Evolutionary conservation across 345 rosid species (phyloP).

Genomic region (Limnanthes douglasii): DNA sequence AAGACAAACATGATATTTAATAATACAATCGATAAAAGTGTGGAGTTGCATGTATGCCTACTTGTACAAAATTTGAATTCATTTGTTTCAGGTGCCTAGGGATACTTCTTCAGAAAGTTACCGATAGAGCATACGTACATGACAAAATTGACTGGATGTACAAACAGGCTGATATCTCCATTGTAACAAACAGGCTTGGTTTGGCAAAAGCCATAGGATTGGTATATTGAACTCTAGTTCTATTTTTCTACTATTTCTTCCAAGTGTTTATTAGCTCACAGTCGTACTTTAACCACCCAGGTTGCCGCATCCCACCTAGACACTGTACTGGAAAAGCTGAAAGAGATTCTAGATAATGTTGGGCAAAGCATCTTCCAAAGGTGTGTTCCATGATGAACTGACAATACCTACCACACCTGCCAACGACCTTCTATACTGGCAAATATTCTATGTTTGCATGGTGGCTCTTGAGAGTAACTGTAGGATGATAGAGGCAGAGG

Average conservation of each 20-base stretch:
- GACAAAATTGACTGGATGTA: slow-evolving; percentile 88
- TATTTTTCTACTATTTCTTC: background rate
- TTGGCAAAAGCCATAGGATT: slow-evolving; percentile 96
- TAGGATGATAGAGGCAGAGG: no score
- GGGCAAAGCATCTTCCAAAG: slow-evolving; percentile 73
- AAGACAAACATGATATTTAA: no score
- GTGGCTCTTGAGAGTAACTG: no score
- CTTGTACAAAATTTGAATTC: no score
- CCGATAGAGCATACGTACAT: slow-evolving; percentile 63
- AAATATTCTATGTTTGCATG: no score
- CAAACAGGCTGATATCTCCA: slow-evolving; percentile 63
- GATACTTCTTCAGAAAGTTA: slow-evolving; percentile 84
- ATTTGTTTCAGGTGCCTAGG: slow-evolving; percentile 65
- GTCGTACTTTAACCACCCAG: slow-evolving; percentile 26
- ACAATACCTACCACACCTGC: background rate
- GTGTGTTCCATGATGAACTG: slow-evolving; percentile 17
- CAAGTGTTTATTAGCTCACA: no score
- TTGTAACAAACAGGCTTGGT: slow-evolving; percentile 89
- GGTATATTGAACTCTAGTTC: slow-evolving; percentile 30
- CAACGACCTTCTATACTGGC: no score
- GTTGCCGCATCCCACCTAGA: slow-evolving; percentile 98
- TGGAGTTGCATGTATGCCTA: no score
- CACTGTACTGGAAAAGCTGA: slow-evolving; percentile 84
- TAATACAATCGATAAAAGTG: no score
- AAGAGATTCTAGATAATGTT: slow-evolving; percentile 69